These are phyloP conservation scores for Nannochloropsis gaditana DNA, from an alignment of 108 stramenopile species.

Conservation along the genomic window DNA sequence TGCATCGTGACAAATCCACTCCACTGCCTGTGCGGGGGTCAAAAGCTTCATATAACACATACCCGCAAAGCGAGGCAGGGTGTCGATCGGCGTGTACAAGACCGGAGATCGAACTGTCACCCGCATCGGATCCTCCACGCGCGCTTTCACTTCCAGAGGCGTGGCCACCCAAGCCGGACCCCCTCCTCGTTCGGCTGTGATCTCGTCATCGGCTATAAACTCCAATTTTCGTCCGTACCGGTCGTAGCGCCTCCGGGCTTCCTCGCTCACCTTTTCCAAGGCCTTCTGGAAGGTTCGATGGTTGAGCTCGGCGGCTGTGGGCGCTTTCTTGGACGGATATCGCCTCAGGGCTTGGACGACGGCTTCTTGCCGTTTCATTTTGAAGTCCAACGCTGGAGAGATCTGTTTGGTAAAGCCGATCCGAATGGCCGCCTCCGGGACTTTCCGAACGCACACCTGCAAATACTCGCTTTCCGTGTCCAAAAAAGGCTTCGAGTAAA, in stretches of 20 bases:
- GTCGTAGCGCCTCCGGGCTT: background rate
- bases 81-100: constrained; percentile 1
- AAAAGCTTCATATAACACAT: constrained; percentile 20
- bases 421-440: background rate
- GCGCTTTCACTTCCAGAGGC: background rate
- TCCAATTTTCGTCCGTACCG: background rate
- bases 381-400: background rate
- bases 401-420: background rate
- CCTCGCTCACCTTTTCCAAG: constrained; percentile 3
- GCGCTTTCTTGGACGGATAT: background rate
- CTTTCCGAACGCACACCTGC: background rate
- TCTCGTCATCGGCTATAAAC: background rate
- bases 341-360: background rate
- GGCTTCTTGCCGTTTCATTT: background rate
- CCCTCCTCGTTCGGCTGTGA: background rate
- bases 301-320: background rate
- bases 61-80: background rate
- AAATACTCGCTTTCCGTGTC: background rate
- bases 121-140: constrained; percentile 2
- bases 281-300: background rate
- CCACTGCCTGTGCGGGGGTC: background rate
- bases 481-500: constrained; percentile 10
- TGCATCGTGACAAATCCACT: constrained; percentile 15
- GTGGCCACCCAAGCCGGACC: background rate
- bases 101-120: background rate